Base-by-base conservation (phyloP, 2,329 filamentous ascomycete species). In the Alternaria sp. region DNA sequence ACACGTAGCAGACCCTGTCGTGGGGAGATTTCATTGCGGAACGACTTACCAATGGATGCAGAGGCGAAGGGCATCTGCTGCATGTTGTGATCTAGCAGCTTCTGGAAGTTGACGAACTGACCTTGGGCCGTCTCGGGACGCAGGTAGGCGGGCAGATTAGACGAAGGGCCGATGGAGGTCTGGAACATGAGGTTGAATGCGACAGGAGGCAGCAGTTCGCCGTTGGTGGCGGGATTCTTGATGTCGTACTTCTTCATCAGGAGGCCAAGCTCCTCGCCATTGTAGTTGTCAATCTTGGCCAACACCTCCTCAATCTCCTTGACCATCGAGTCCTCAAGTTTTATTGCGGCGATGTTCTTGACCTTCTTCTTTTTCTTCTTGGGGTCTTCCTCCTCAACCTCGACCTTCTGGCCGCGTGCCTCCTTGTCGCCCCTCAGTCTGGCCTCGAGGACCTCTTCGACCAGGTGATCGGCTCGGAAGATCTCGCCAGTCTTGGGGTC, bases 141-240 rank as follows among this genome's bases (percentile, higher is more conserved):
- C 28, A 77, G 68, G 59, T 71, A 77, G 37, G 92, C 93, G 46
- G 90, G 87, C 62, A 90, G 84, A 58, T 96, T 93, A 79, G 91
- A 90, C 17, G 91, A 96, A 56, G 94, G 93, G 62, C 95, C 95
- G 75, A 99, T 98, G 34, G 91, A 85, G 40, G 94, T 97, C 79
- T 94, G 90, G 84, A 98, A 99, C 95, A 99, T 99, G 73, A 99
- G 88, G 82, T 99, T 99, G 86, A 98, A 97, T 40, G 92, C 85
- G 50, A 96, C 90, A 3, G 95, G 95, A 29, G 90, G 89, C 28
- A 87, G 86, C 36, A 96, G 88, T 69, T 91, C 86, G 61, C 88
- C 86, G 68, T 88, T 90, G 68, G 90, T 96, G 50, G 85, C 84
- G 28, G 94, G 93, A 80, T 96, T 97, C 80, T 87, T 91, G 78